Evolutionary conservation across 257 asterid species (phyloP).

Genomic region (Penstemon davidsonii): DNA sequence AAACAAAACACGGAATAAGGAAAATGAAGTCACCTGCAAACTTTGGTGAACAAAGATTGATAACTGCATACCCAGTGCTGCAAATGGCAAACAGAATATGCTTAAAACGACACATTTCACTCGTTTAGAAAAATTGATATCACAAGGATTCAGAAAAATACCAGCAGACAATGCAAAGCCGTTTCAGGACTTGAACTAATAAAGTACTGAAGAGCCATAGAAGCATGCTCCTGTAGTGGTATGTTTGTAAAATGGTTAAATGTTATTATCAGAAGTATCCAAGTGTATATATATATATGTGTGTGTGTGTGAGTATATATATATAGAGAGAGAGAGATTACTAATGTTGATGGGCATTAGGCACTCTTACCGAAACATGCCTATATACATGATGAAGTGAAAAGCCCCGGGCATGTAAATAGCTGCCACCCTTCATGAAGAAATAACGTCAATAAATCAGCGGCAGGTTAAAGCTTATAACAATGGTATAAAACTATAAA

Average conservation of each 20-base stretch:
- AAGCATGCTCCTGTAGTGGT: constrained; percentile 75
- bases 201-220: constrained; percentile 85
- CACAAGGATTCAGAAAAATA: constrained; percentile 30
- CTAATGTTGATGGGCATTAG: constrained; percentile 5
- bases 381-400: constrained; percentile 72
- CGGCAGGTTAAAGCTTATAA: constrained; percentile 24
- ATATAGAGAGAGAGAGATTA: background rate
- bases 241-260: constrained; percentile 13
- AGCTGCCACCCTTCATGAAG: constrained; percentile 80
- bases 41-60: constrained; percentile 61
- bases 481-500: background rate
- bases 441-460: constrained; percentile 34
- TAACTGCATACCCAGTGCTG: constrained; percentile 93
- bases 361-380: constrained; percentile 65
- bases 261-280: constrained; percentile 5
- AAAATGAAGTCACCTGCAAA: constrained; percentile 59
- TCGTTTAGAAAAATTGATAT: background rate
- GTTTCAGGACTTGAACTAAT: constrained; percentile 49
- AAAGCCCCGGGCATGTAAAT: constrained; percentile 71
- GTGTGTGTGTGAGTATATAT: no score
- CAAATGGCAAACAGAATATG: constrained; percentile 22
- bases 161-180: constrained; percentile 66
- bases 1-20: background rate
- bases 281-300: no score
- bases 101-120: constrained; percentile 3